These are phyloP conservation scores for Sphagnum tenellum DNA, from an alignment of 225 moss, liverwort and hornwort genomes.

Conservation along the genomic window DNA sequence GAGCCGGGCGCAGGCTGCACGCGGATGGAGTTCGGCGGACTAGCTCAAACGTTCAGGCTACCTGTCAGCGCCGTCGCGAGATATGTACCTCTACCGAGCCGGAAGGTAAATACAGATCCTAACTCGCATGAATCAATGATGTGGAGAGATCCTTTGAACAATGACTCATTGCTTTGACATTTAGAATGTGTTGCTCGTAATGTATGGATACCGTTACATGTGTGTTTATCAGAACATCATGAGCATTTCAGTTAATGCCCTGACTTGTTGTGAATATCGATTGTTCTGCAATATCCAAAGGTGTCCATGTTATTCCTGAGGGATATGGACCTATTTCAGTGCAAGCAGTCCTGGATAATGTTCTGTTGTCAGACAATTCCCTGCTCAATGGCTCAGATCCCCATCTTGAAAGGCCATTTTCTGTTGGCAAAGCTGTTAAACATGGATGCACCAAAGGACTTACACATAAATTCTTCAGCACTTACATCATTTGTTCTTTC, in stretches of 20 bases:
- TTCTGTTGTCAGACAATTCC: conserved; percentile 56
- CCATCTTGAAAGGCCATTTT: conserved; percentile 18
- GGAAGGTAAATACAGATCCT: too few relatives aligned
- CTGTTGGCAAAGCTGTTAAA: too few relatives aligned
- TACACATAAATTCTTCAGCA: too few relatives aligned
- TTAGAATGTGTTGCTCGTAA: background rate
- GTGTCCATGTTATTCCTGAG: conserved; percentile 76
- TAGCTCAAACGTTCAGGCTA: conserved; percentile 76
- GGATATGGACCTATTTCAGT: conserved; percentile 73
- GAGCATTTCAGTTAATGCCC: conserved; percentile 90
- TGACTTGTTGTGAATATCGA: conserved; percentile 76
- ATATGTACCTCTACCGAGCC: conserved; percentile 76
- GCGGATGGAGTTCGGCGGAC: conserved; percentile 59
- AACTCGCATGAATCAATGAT: too few relatives aligned
- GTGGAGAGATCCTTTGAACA: too few relatives aligned
- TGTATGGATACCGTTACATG: background rate
- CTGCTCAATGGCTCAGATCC: conserved; percentile 45
- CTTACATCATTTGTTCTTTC: too few relatives aligned
- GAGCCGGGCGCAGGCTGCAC: conserved; percentile 42
- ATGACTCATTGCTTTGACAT: too few relatives aligned
- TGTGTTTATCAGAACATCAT: conserved; percentile 59
- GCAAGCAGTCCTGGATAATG: conserved; percentile 67
- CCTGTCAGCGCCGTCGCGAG: conserved; percentile 57
- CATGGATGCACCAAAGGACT: too few relatives aligned
- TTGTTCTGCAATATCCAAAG: conserved; percentile 72